Evolutionary conservation across 2,329 filamentous ascomycete species (phyloP).

Genomic region (Pseudogymnoascus sp.): DNA sequence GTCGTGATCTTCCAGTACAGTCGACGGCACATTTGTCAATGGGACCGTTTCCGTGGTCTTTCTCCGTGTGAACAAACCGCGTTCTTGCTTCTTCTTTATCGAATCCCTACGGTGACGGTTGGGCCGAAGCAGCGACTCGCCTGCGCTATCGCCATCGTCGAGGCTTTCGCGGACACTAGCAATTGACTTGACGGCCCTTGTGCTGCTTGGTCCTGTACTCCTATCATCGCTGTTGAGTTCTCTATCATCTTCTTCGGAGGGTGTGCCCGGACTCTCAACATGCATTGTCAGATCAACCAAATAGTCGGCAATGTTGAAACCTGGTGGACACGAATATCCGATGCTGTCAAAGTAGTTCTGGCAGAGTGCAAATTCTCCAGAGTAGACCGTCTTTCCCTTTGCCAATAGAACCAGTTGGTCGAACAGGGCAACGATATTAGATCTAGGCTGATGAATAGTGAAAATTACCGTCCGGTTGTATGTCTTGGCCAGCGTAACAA

Average conservation of each 20-base stretch:
- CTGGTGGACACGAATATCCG: conserved; percentile 87
- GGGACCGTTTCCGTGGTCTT: conserved; percentile 58
- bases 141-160: conserved; percentile 56
- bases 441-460: conserved; percentile 95
- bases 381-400: conserved; percentile 84
- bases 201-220: conserved; percentile 76
- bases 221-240: conserved; percentile 51
- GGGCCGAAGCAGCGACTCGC: conserved; percentile 56
- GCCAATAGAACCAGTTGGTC: conserved; percentile 89
- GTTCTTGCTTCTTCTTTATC: conserved; percentile 77
- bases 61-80: conserved; percentile 81
- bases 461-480: conserved; percentile 97
- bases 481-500: conserved; percentile 88
- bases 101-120: conserved; percentile 69
- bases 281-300: conserved; percentile 98
- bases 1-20: conserved; percentile 64
- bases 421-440: conserved; percentile 96
- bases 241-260: conserved; percentile 51
- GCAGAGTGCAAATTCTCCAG: conserved; percentile 79
- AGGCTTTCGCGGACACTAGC: conserved; percentile 71
- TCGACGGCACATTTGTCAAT: conserved; percentile 41
- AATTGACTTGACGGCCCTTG: conserved; percentile 82
- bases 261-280: conserved; percentile 54
- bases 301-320: conserved; percentile 98
- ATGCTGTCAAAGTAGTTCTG: conserved; percentile 88